Evolutionary conservation across 2,329 filamentous ascomycete species (phyloP).

Genomic region (Alternaria ethzedia): DNA sequence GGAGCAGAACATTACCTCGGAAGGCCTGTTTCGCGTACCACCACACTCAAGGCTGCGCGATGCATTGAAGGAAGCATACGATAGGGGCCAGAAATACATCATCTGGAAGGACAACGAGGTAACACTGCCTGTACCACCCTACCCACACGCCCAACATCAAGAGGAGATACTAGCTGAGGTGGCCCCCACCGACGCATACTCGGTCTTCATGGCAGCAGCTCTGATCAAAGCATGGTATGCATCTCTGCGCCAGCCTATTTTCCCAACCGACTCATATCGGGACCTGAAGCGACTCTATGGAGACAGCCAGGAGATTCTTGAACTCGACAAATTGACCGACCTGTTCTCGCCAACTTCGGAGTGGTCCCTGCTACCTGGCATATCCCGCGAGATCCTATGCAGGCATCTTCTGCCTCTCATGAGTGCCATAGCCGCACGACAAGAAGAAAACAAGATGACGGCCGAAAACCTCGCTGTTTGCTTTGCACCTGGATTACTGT

Average conservation of each 20-base stretch:
- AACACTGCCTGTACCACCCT: constrained; percentile 41
- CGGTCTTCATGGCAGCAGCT: constrained; percentile 59
- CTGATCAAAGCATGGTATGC: constrained; percentile 64
- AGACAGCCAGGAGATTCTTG: constrained; percentile 45
- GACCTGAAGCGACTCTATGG: constrained; percentile 54
- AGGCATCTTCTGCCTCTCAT: constrained; percentile 62
- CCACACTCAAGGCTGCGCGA: constrained; percentile 58
- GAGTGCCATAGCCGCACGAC: constrained; percentile 52
- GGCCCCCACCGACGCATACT: constrained; percentile 58
- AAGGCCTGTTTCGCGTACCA: constrained; percentile 62
- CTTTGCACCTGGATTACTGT: constrained; percentile 60
- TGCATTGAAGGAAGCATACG: constrained; percentile 61
- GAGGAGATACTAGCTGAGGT: constrained; percentile 55
- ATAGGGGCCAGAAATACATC: constrained; percentile 61
- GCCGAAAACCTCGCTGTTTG: constrained; percentile 61
- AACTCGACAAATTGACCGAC: constrained; percentile 53
- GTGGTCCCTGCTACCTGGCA: constrained; percentile 54
- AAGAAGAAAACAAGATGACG: constrained; percentile 62
- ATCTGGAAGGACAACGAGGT: constrained; percentile 57
- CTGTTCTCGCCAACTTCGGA: constrained; percentile 55
- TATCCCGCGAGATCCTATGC: constrained; percentile 56
- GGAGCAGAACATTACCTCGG: constrained; percentile 55
- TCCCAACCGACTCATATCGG: constrained; percentile 58
- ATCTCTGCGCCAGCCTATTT: constrained; percentile 59
- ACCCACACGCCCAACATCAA: constrained; percentile 42